Base-by-base conservation (phyloP, 345 rosid species). In the Populus ilicifolia region DNA sequence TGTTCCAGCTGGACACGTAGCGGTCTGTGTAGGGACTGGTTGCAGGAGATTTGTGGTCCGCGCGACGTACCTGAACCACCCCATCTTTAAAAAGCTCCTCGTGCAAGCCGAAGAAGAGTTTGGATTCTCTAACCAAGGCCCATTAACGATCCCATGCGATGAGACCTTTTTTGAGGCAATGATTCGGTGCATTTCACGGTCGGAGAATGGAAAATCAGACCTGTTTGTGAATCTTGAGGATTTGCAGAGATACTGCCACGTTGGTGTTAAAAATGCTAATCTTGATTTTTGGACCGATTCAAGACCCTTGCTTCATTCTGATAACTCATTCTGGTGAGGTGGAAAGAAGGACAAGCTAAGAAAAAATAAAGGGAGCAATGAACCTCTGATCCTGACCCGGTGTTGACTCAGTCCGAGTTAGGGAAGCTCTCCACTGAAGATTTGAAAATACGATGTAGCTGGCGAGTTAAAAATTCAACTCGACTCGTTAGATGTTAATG, bases 1-100 rank as follows among this genome's bases (percentile, higher is more conserved):
- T 82, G 97, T 96, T n/a, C 99, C 99, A 0, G 81, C 96, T 16
- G 99, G 99, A 52, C 93, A 96, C 84, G 95, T 96, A 77, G 99
- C 94, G 8, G 86, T 96, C 43, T 88, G 86, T 67, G 98, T 94
- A 3, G 99, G 99, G 17, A 75, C 66, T 74, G 87, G 70, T 4
- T 81, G 82, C 87, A 78, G 87, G 90, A 87, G 99, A 79, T 96
- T 86, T 41, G 97, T 96, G 54, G 93, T 96, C 77, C 95, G 90
- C 23, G 93, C 97, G 75, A 80, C 97, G 80, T 86, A 92, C 85
- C 88, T 96, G 85, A 96, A 96, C 88, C 99, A 96, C 77, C 99
- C 99, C 8, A 65, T 91, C 29, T 84, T 96, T 76, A 84, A 84
- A 72, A 89, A 88, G 66, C 91, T 96, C 8, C 87, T 96, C 0